Conservation (phyloP, 495 filamentous ascomycete species). For the Lophiotrema nucula region DNA sequence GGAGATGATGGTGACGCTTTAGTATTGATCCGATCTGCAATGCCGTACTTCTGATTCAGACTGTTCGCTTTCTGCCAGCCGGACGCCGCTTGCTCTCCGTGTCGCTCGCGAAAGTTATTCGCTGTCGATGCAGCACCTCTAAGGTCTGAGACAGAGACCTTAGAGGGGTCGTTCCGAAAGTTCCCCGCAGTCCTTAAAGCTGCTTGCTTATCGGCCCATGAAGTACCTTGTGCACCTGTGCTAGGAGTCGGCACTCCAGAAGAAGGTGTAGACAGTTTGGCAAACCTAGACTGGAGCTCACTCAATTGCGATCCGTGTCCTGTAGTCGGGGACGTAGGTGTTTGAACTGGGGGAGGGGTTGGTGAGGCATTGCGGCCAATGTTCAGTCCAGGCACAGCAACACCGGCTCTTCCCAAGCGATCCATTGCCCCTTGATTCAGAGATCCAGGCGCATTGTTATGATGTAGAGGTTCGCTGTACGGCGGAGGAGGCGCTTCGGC, state of each 20-base stretch:
- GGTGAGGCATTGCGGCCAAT: slow-evolving; percentile 53
- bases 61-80: slow-evolving; percentile 61
- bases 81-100: slow-evolving; percentile 68
- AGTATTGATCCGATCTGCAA: slow-evolving; percentile 35
- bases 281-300: slow-evolving; percentile 69
- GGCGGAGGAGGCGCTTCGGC: slow-evolving; percentile 54
- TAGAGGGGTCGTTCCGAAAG: slow-evolving; percentile 57
- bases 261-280: slow-evolving; percentile 49
- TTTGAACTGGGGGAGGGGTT: slow-evolving; percentile 13
- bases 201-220: slow-evolving; percentile 61
- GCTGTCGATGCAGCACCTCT: slow-evolving; percentile 57
- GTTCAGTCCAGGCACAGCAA: slow-evolving; percentile 78
- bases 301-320: slow-evolving; percentile 47
- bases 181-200: slow-evolving; percentile 56
- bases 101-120: slow-evolving; percentile 70
- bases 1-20: slow-evolving; percentile 2
- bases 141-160: slow-evolving; percentile 57
- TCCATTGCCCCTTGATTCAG: slow-evolving; percentile 68
- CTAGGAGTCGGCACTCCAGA: slow-evolving; percentile 29
- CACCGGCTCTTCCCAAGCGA: slow-evolving; percentile 71
- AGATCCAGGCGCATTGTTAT: slow-evolving; percentile 41
- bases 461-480: slow-evolving; percentile 46
- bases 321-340: slow-evolving; percentile 19
- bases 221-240: slow-evolving; percentile 59
- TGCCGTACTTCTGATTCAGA: slow-evolving; percentile 54